Conservation (phyloP, 2,329 filamentous ascomycete species). For the Pyricularia sp. region DNA sequence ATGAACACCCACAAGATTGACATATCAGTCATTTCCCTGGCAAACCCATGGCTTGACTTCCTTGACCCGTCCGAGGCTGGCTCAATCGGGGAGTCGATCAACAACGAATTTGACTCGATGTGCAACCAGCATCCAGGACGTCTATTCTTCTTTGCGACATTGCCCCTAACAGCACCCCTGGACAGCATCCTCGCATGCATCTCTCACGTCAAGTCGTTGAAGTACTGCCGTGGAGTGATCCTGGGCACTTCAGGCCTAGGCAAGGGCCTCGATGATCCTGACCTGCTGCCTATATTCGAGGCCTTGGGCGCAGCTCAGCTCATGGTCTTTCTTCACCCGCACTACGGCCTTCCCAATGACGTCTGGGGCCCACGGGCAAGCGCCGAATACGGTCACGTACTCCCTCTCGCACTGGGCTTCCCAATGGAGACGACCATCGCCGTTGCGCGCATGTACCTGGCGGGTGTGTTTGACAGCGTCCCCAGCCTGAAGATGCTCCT, state of each 20-base stretch:
- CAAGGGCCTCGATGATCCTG: slow-evolving; percentile 67
- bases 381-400: slow-evolving; percentile 72
- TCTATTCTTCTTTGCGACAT: slow-evolving; percentile 73
- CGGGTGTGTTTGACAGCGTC: slow-evolving; percentile 74
- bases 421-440: slow-evolving; percentile 91
- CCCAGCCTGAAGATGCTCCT: slow-evolving; percentile 62
- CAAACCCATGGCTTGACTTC: slow-evolving; percentile 93
- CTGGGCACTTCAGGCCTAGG: slow-evolving; percentile 79
- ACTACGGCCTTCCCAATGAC: slow-evolving; percentile 75
- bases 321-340: slow-evolving; percentile 78
- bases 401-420: slow-evolving; percentile 79
- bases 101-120: slow-evolving; percentile 66
- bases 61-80: slow-evolving; percentile 52
- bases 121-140: slow-evolving; percentile 58
- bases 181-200: slow-evolving; percentile 58
- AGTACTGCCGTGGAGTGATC: slow-evolving; percentile 74
- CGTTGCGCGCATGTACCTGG: slow-evolving; percentile 77
- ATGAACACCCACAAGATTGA: slow-evolving; percentile 80
- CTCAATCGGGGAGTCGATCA: slow-evolving; percentile 57
- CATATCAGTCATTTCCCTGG: slow-evolving; percentile 77
- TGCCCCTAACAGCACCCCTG: slow-evolving; percentile 64
- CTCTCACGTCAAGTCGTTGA: slow-evolving; percentile 47
- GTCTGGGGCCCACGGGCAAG: slow-evolving; percentile 62
- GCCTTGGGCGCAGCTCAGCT: slow-evolving; percentile 56
- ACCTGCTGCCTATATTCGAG: slow-evolving; percentile 61